Conservation (phyloP, 768 basidiomycete species). For the Russula lepida region DNA sequence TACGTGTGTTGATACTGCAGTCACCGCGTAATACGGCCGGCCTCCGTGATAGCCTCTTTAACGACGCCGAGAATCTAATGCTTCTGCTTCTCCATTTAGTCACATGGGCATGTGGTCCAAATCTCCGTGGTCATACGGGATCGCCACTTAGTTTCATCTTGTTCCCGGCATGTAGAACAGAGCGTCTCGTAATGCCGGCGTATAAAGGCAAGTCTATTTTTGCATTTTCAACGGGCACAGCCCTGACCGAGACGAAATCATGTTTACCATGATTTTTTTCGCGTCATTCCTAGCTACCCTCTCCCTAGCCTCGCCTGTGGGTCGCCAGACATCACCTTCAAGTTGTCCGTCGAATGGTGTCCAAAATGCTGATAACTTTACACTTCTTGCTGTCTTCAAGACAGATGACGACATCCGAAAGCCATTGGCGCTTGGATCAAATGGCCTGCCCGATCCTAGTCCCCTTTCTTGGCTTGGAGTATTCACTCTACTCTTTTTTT, state of each 20-base stretch:
- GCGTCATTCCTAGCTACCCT: neutral
- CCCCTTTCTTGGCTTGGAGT: neutral
- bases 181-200: neutral
- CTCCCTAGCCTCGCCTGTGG: neutral
- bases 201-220: neutral
- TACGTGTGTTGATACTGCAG: too few relatives aligned
- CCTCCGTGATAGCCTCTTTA: too few relatives aligned
- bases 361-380: neutral
- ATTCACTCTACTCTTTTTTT: neutral
- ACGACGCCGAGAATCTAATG: too few relatives aligned
- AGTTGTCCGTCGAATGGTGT: constrained; percentile 3
- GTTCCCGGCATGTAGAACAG: neutral
- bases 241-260: neutral
- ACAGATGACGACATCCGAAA: neutral
- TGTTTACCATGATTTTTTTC: neutral
- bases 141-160: neutral
- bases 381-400: neutral
- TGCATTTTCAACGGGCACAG: neutral
- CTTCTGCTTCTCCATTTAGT: too few relatives aligned
- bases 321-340: neutral
- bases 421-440: neutral
- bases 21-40: too few relatives aligned
- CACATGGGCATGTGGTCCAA: too few relatives aligned
- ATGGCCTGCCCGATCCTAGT: neutral
- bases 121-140: neutral